Percentiles rank a stretch among this genome's conserved stretches.
Conservation (phyloP, 352 stramenopile genomes). For the Globisporangium cederbergense region DNA sequence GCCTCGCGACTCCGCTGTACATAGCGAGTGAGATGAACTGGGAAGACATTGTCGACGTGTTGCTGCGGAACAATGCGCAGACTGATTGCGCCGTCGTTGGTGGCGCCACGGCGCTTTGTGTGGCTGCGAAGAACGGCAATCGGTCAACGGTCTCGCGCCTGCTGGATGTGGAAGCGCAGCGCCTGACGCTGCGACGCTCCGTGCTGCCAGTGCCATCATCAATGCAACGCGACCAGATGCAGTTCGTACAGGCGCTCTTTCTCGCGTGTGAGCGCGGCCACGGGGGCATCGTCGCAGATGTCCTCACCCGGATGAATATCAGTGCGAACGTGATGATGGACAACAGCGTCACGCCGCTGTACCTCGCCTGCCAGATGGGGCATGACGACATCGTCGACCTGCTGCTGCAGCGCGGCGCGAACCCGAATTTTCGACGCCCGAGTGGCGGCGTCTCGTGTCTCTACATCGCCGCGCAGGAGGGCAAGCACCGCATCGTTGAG, state of each 20-base stretch:
- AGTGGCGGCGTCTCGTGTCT: constrained; percentile 67
- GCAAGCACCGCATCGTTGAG: constrained; percentile 59
- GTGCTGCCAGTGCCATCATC: constrained; percentile 7
- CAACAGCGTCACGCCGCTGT: constrained; percentile 75
- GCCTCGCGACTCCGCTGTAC: constrained; percentile 71
- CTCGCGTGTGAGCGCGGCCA: constrained; percentile 76
- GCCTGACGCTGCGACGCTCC: constrained; percentile 11
- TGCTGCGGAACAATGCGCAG: constrained; percentile 45
- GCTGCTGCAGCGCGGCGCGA: constrained; percentile 49
- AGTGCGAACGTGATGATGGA: constrained; percentile 76
- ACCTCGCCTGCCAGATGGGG: constrained; percentile 84
- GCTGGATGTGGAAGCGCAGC: constrained; percentile 32
- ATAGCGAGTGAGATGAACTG: constrained; percentile 73
- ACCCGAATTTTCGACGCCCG: constrained; percentile 63
- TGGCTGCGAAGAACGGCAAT: constrained; percentile 77
- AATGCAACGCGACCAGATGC: constrained; percentile 18
- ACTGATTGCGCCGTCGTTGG: constrained; percentile 39
- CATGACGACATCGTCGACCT: constrained; percentile 57
- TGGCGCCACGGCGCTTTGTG: constrained; percentile 66
- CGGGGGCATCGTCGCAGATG: constrained; percentile 56
- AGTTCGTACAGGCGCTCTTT: constrained; percentile 70
- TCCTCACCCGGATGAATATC: constrained; percentile 49
- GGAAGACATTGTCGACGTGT: constrained; percentile 58
- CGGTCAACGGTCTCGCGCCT: constrained; percentile 47
- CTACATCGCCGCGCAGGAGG: constrained; percentile 80